Conservation (phyloP, 2,329 filamentous ascomycete species). For the Fusarium pininemorale region DNA sequence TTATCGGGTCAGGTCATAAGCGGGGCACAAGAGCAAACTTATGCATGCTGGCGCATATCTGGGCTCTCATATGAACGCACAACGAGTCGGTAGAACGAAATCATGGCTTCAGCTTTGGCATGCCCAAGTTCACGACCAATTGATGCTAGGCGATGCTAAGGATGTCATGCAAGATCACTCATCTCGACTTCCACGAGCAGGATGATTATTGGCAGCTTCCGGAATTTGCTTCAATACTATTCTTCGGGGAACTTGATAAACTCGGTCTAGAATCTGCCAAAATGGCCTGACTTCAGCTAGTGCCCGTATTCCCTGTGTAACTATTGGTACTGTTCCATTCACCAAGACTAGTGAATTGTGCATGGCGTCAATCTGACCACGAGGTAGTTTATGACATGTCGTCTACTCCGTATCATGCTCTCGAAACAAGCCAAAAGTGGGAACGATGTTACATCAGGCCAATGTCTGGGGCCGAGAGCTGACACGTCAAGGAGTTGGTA, state of each 20-base stretch:
- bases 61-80: background rate
- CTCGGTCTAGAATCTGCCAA: slow-evolving; percentile 23
- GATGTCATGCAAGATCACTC: background rate
- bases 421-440: background rate
- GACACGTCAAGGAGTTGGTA: background rate
- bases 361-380: background rate
- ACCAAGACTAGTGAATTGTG: background rate
- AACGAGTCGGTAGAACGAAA: background rate
- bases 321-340: background rate
- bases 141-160: background rate
- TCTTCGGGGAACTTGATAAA: background rate
- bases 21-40: slow-evolving; percentile 29
- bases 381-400: slow-evolving; percentile 4
- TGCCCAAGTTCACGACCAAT: background rate
- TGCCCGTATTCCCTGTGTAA: slow-evolving; percentile 20
- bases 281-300: slow-evolving; percentile 22
- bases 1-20: slow-evolving; percentile 39
- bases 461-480: background rate
- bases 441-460: slow-evolving; percentile 1
- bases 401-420: background rate
- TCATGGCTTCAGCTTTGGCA: background rate
- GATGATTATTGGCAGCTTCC: background rate
- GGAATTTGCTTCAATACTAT: background rate
- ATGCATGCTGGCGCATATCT: slow-evolving; percentile 17
- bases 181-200: slow-evolving; percentile 3